Percentiles rank a stretch among this genome's conserved stretches.
Evolutionary conservation across 1,139 yeast species (phyloP).

Genomic region (Saccharomyces hybrid): DNA sequence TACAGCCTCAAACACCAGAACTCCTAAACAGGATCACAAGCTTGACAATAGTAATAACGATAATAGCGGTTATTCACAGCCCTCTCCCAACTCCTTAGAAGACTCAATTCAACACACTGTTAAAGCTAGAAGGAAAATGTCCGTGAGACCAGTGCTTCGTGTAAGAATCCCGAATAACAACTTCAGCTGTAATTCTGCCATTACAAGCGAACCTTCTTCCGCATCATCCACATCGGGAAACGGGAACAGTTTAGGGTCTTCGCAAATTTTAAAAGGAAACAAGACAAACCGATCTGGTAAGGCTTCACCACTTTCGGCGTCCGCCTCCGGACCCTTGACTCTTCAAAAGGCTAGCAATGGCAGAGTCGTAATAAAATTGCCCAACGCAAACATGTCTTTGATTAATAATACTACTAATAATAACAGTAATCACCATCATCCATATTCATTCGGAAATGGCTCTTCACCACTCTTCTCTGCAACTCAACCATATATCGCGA

Average conservation of each 20-base stretch:
- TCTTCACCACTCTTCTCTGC: slow-evolving; percentile 12
- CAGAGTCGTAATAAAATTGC: neutral
- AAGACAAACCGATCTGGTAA: neutral
- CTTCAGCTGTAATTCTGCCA: neutral
- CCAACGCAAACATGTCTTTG: neutral
- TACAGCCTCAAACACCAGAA: neutral
- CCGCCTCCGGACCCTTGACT: neutral
- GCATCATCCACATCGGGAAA: neutral
- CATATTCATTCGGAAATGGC: neutral
- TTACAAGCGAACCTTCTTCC: neutral
- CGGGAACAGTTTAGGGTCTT: neutral
- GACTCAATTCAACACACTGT: neutral
- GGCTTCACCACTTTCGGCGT: neutral
- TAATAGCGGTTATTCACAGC: neutral
- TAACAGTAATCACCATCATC: neutral
- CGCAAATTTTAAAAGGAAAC: neutral
- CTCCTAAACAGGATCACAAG: neutral
- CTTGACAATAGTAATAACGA: neutral
- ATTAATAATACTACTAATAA: neutral
- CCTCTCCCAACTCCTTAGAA: neutral
- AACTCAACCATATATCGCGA: slow-evolving; percentile 15
- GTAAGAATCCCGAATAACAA: neutral
- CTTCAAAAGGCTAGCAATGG: neutral
- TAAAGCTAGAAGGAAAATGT: neutral
- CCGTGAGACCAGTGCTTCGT: neutral